These are phyloP conservation scores for Macrotyloma uniflorum DNA, from an alignment of 306 rosid genomes.

Conservation along the genomic window DNA sequence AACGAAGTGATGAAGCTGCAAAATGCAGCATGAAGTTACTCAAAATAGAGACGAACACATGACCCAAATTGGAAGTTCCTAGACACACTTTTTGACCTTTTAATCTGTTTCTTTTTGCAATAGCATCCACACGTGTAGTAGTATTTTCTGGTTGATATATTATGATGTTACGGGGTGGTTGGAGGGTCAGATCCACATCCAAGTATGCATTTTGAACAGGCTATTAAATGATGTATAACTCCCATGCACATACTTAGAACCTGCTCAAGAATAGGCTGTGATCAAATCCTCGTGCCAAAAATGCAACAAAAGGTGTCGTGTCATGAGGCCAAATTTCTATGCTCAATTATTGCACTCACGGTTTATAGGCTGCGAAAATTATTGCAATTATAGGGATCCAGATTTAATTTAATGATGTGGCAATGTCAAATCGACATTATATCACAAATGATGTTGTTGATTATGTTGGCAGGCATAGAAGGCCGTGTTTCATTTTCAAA, in stretches of 20 bases:
- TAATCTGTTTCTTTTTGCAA: neutral
- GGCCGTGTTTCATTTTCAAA: constrained; percentile 18
- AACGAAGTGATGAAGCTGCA: neutral
- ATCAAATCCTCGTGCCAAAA: constrained; percentile 20
- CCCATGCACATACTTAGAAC: neutral
- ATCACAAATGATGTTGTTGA: constrained; percentile 17
- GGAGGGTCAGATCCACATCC: neutral
- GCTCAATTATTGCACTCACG: neutral
- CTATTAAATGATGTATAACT: neutral
- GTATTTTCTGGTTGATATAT: neutral
- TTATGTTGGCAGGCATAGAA: neutral
- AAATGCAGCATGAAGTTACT: neutral
- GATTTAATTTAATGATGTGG: neutral
- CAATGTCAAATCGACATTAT: neutral
- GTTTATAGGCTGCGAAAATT: neutral
- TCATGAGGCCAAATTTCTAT: neutral
- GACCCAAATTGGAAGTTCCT: neutral
- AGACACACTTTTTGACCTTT: constrained; percentile 14
- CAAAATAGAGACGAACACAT: constrained; percentile 2
- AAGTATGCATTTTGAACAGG: constrained; percentile 24
- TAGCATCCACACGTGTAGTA: constrained; percentile 20
- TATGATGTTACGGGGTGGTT: constrained; percentile 6
- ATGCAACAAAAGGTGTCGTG: neutral
- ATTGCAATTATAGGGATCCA: neutral
- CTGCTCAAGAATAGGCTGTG: neutral